Conservation (phyloP, 164 flowering plant genomes). For the Piper longum region DNA sequence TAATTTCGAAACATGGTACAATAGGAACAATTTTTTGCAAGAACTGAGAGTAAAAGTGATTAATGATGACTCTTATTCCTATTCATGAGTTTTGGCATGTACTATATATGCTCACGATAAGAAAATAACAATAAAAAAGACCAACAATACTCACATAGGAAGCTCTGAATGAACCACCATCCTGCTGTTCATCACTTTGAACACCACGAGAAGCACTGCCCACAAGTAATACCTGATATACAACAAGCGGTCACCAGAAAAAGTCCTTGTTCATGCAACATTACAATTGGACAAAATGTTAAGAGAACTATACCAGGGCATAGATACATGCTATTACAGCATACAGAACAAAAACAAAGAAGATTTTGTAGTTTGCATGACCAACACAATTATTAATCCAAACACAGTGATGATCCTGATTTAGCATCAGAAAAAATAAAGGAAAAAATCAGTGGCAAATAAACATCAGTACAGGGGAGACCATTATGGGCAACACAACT, state of each 20-base stretch:
- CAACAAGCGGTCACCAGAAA: not conserved
- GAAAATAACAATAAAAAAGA: too few species aligned
- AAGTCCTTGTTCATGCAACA: not conserved
- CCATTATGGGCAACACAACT: not conserved
- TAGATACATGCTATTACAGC: constrained; percentile 64
- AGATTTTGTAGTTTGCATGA: constrained; percentile 79
- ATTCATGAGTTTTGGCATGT: too few species aligned
- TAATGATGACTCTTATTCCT: too few species aligned
- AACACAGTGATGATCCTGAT: constrained; percentile 91
- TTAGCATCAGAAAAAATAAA: too few species aligned
- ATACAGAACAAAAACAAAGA: constrained; percentile 69
- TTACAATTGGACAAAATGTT: not conserved
- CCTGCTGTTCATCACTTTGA: constrained; percentile 29
- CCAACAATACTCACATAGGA: constrained; percentile 34
- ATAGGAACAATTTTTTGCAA: too few species aligned
- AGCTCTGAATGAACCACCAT: constrained; percentile 38
- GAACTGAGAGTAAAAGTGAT: too few species aligned
- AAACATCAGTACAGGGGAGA: not conserved
- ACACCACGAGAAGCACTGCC: constrained; percentile 43
- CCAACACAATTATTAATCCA: constrained; percentile 97
- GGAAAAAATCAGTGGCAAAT: not conserved
- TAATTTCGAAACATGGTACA: too few species aligned
- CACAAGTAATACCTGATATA: constrained; percentile 50
- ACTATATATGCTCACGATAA: too few species aligned
- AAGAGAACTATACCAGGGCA: constrained; percentile 49